Percentiles rank a stretch among this genome's conserved stretches.
Evolutionary conservation across 2,329 filamentous ascomycete genomes (phyloP).

Genomic region (Pseudogymnoascus sp.): DNA sequence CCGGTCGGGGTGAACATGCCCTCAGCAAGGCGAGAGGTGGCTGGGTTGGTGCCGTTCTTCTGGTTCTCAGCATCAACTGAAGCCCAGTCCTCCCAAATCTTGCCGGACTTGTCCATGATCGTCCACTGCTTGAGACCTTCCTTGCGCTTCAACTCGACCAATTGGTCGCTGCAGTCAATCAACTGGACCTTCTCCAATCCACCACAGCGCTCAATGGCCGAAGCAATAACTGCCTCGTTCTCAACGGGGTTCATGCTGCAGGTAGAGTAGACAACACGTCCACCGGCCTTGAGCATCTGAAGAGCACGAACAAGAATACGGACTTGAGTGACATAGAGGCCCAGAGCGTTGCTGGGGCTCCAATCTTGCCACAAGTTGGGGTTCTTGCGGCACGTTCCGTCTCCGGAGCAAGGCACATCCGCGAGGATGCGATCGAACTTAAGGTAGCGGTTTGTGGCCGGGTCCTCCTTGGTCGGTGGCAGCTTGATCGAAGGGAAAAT

Average conservation of each 20-base stretch:
- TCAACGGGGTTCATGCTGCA: constrained; percentile 99
- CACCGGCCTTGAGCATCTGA: constrained; percentile 92
- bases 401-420: constrained; percentile 93
- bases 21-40: constrained; percentile 62
- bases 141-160: constrained; percentile 68
- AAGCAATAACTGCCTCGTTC: constrained; percentile 85
- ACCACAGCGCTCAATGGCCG: constrained; percentile 83
- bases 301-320: constrained; percentile 85
- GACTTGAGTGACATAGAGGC: constrained; percentile 77
- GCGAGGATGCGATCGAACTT: constrained; percentile 96
- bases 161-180: constrained; percentile 69
- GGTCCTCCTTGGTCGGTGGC: constrained; percentile 50
- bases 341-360: constrained; percentile 78
- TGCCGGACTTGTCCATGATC: constrained; percentile 79
- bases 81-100: constrained; percentile 73
- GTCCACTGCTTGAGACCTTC: constrained; percentile 77
- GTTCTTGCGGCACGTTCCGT: constrained; percentile 92
- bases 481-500: constrained; percentile 89
- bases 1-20: constrained; percentile 72
- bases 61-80: constrained; percentile 66
- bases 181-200: constrained; percentile 74
- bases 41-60: constrained; percentile 47
- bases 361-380: constrained; percentile 91
- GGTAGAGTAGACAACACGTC: constrained; percentile 92
- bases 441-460: constrained; percentile 60